Percentiles rank a stretch among this genome's conserved stretches.
phyloP scores from a whole-genome alignment of 805 yeast genomes.

The Pachysolen tannophilus region DNA sequence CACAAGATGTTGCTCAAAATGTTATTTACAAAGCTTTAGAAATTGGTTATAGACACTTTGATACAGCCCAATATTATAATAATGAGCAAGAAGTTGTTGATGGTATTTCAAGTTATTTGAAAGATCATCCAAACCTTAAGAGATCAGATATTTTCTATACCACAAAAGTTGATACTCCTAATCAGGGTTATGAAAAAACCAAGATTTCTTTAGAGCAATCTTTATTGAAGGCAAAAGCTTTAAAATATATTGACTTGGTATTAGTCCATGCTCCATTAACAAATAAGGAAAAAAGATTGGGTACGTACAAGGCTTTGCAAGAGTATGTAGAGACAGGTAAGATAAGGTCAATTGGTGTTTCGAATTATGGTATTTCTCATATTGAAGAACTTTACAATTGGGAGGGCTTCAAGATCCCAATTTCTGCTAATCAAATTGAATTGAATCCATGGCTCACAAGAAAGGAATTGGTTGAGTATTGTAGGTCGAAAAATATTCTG shows the following conservation, averaged over 20 bases:
- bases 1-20: constrained; percentile 27
- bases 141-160: constrained; percentile 33
- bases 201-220: constrained; percentile 33
- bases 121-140: constrained; percentile 17
- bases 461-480: constrained; percentile 34
- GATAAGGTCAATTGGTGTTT: constrained; percentile 51
- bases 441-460: constrained; percentile 43
- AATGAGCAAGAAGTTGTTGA: constrained; percentile 57
- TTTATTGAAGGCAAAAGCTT: constrained; percentile 30
- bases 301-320: constrained; percentile 48
- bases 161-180: constrained; percentile 25
- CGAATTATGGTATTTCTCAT: constrained; percentile 53
- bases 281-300: constrained; percentile 33
- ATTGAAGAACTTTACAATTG: constrained; percentile 43
- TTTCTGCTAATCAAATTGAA: constrained; percentile 44
- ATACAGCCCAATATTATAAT: constrained; percentile 59
- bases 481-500: constrained; percentile 35
- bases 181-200: constrained; percentile 29
- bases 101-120: constrained; percentile 40
- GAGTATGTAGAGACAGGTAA: constrained; percentile 43
- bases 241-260: constrained; percentile 46
- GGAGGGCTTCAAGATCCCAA: constrained; percentile 33
- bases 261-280: constrained; percentile 48
- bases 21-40: constrained; percentile 50
- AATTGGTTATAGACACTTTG: constrained; percentile 68